These are phyloP conservation scores for Carex arenaria DNA, from an alignment of 202 grass and related monocot species.

Conservation along the genomic window DNA sequence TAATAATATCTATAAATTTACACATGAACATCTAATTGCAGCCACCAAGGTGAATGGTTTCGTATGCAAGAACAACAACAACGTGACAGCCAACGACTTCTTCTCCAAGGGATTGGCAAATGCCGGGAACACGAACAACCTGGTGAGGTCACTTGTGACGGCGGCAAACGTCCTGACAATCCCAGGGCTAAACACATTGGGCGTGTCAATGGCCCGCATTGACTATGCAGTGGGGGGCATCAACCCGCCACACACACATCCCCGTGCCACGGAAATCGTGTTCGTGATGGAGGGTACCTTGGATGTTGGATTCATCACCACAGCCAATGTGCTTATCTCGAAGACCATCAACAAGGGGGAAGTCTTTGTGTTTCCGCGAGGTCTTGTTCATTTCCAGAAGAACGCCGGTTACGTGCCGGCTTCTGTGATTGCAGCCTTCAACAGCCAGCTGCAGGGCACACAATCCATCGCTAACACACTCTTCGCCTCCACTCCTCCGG, in stretches of 20 bases:
- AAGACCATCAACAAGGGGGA: slow-evolving; percentile 51
- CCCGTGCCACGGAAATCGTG: slow-evolving; percentile 73
- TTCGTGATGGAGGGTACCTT: slow-evolving; percentile 54
- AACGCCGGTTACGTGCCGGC: slow-evolving; percentile 37
- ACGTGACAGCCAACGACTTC: slow-evolving; percentile 49
- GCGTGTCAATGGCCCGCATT: slow-evolving; percentile 64
- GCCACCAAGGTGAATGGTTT: slow-evolving; percentile 62
- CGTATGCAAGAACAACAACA: slow-evolving; percentile 44
- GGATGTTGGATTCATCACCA: slow-evolving; percentile 77
- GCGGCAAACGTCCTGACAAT: slow-evolving; percentile 40
- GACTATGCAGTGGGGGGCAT: slow-evolving; percentile 55
- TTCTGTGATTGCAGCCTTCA: slow-evolving; percentile 51
- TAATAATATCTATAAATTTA: background rate
- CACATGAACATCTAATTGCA: background rate
- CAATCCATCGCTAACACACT: slow-evolving; percentile 46
- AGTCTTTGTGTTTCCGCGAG: slow-evolving; percentile 60
- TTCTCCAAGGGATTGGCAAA: slow-evolving; percentile 39
- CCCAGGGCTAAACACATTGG: slow-evolving; percentile 60
- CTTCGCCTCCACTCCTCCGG: slow-evolving; percentile 34
- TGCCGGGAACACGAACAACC: slow-evolving; percentile 49
- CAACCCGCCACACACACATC: slow-evolving; percentile 83
- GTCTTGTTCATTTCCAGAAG: slow-evolving; percentile 77
- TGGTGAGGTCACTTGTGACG: slow-evolving; percentile 35
- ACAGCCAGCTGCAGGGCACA: slow-evolving; percentile 77
- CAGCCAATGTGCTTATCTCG: slow-evolving; percentile 45